Percentiles rank a stretch among this genome's conserved stretches.
phyloP scores from a whole-genome alignment of 2,329 filamentous ascomycete species.

The Penicillium sp. region DNA sequence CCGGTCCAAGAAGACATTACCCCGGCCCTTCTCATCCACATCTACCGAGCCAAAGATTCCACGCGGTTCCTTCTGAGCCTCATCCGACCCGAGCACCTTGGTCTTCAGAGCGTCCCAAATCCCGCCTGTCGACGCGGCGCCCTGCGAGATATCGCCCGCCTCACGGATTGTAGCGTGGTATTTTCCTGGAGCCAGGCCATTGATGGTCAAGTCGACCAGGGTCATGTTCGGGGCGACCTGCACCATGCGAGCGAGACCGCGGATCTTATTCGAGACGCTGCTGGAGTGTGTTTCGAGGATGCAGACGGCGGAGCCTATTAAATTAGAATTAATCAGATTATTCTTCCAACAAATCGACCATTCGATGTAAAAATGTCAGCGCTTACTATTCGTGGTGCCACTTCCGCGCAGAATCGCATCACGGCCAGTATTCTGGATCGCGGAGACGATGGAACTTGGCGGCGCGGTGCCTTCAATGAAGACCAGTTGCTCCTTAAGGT shows the following conservation, averaged over 20 bases:
- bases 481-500: conserved; percentile 80
- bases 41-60: conserved; percentile 76
- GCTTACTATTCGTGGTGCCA: conserved; percentile 76
- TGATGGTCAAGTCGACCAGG: conserved; percentile 83
- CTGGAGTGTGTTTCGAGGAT: conserved; percentile 85
- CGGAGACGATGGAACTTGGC: conserved; percentile 84
- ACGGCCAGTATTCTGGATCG: conserved; percentile 86
- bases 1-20: conserved; percentile 78
- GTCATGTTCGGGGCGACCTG: conserved; percentile 80
- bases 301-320: conserved; percentile 67
- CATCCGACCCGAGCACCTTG: conserved; percentile 42
- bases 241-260: conserved; percentile 90
- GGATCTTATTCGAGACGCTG: conserved; percentile 68
- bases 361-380: too few species aligned
- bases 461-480: conserved; percentile 85
- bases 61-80: conserved; percentile 47
- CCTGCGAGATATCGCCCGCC: conserved; percentile 82
- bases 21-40: conserved; percentile 75
- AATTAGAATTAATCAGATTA: conserved; percentile 1
- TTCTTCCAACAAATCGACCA: not conserved
- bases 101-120: conserved; percentile 70
- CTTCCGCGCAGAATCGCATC: conserved; percentile 94
- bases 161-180: conserved; percentile 86
- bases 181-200: conserved; percentile 76
- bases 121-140: conserved; percentile 79